Percentiles rank a stretch among this genome's conserved stretches.
Conservation (phyloP, 352 stramenopile genomes). For the Phytopythium montanum region DNA sequence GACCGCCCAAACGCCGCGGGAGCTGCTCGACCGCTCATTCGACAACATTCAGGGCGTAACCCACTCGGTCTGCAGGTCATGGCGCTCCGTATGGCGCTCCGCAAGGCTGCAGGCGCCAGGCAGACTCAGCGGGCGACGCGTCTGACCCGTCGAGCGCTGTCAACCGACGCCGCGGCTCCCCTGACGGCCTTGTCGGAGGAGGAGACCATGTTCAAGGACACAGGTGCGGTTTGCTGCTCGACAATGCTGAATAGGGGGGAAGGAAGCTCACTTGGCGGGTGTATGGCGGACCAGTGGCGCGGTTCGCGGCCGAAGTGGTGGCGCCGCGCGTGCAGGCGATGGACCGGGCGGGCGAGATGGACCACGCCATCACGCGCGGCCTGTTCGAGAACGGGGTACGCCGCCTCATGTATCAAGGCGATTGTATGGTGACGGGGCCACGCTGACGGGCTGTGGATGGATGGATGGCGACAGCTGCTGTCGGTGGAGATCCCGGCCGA, state of each 20-base stretch:
- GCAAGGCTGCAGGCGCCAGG: background rate
- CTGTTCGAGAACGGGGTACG: slow-evolving; percentile 91
- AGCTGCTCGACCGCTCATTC: background rate
- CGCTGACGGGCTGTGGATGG: too few relatives aligned
- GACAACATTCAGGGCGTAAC: background rate
- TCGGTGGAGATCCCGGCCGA: slow-evolving; percentile 95
- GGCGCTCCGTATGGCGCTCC: background rate
- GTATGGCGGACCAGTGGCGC: slow-evolving; percentile 26
- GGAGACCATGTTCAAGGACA: slow-evolving; percentile 69
- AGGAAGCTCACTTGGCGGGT: too few relatives aligned
- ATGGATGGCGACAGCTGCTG: slow-evolving; percentile 68
- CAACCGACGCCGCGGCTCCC: slow-evolving; percentile 28
- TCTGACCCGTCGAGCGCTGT: slow-evolving; percentile 13
- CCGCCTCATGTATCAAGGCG: slow-evolving; percentile 7
- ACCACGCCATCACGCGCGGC: slow-evolving; percentile 84
- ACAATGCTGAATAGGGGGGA: too few relatives aligned
- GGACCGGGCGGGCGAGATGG: slow-evolving; percentile 90
- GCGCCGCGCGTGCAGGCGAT: slow-evolving; percentile 89
- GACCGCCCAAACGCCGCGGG: too few relatives aligned
- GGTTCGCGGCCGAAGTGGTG: slow-evolving; percentile 86
- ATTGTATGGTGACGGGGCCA: background rate
- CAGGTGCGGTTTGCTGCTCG: slow-evolving; percentile 10
- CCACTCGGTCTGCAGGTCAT: background rate
- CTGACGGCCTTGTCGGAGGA: slow-evolving; percentile 63
- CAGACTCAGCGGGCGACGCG: background rate